Evolutionary conservation across 2,329 filamentous ascomycete genomes (phyloP), one percentile per base, ranked within the genome.

Genomic region (Colletotrichum navitas): DNA sequence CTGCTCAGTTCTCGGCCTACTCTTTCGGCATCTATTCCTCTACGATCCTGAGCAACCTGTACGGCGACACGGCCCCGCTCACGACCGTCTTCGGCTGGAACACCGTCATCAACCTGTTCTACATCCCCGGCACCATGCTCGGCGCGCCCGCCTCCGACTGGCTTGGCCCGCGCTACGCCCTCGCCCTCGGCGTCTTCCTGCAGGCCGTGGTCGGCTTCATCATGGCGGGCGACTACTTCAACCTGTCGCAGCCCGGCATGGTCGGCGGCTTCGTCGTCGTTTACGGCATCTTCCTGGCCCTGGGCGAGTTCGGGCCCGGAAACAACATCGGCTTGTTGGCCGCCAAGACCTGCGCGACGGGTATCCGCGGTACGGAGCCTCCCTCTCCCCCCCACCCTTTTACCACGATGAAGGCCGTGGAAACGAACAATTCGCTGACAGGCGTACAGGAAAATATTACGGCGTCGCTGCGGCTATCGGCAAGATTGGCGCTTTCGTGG

Each of bases 261-360:
- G 89, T 96, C 5, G 93, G 86, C 10, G 93, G 86, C 0, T 97
- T 96, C 75, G 91, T 93, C 1, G 91, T 94, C 6, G 89, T 95
- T 3, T 95, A 94, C 76, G 93, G 90, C 21, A 86, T 96, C 74
- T 96, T 96, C 83, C 84, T 94, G 1, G 88, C 91, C 0, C 85
- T 95, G 1, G 93, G 93, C 61, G 94, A 96, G 80, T 82, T 97
- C 51, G 94, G 95, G 0, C 94, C 95, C 0, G 95, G 95, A 16
- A 93, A 97, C 84, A 97, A 97, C 80, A 97, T 97, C 75, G 94
- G 94, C 3, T 87, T 97, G 0, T 81, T 97, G 39, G 94, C 95
- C 0, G 92, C 93, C 58, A 97, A 97, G 85, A 95, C 93, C 2
- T 94, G 91, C 76, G 94, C 95, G 0, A 97, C 95, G 5, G 92